Base-by-base conservation (phyloP, 2,329 filamentous ascomycete species). In the Penicillium palitans region DNA sequence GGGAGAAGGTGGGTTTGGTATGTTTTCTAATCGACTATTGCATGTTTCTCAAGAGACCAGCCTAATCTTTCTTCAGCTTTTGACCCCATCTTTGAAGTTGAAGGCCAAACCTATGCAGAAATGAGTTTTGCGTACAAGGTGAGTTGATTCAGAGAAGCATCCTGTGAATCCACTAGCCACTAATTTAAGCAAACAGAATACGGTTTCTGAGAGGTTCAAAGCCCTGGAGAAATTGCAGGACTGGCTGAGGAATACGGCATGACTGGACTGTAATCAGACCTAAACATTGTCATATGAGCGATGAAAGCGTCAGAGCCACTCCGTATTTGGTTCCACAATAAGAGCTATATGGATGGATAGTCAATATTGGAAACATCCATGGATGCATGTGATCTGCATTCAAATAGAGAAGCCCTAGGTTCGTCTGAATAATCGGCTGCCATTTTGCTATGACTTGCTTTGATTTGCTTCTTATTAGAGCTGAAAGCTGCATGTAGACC, bases 221-320 rank as follows among this genome's bases (percentile, higher is more conserved):
- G 33, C 42, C 17, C 9, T 27, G 25, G 44, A 37, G 42, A 53
- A 33, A 25, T 39, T 24, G 17, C 25, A 17, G 27, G 7, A 17
- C 19, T 8, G 60, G 62, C 57, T 59, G 65, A 55, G 61, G 39
- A 15, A 13, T 17, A 47, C 19, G 15, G 40, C 13, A 24, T 41
- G 40, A 15, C 12, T 41, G 19, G 40, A 24, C 40, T 41, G 10
- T 24, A 15, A 21, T 13, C 7, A 13, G n/a, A 19, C 40, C 40
- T 15, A 39, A 19, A 19, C 12, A 10, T 19, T 39, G 8, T 41
- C 13, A 21, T 21, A 41, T 41, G 40, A 41, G 12, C 6, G 7
- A 4, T 13, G n/a, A 21, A 21, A 40, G 9, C n/a, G n/a, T n/a
- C 8, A 7, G 39, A 21, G n/a, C 5, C 24, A 31, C 29, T 31